Base-by-base conservation (phyloP, 2,329 filamentous ascomycete species). In the Metarhizium guizhouense region DNA sequence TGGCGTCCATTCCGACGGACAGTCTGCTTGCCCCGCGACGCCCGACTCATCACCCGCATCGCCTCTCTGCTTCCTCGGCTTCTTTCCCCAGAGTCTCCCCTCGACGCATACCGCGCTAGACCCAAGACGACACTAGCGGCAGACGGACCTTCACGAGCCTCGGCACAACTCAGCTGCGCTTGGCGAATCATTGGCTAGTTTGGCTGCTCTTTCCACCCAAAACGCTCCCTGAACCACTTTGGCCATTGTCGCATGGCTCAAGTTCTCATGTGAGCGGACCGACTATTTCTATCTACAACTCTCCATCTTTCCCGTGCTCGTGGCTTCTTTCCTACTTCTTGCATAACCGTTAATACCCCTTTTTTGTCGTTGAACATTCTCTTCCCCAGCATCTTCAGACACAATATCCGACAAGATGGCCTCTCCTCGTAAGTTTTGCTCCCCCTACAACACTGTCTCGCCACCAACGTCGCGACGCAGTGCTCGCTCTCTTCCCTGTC, bases 391-490 rank as follows among this genome's bases (percentile, higher is more conserved):
- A 47, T 2, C 25, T 30, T 20, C 6, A 6, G n/a, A 45, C 42
- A 20, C 8, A 51, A 7, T 30, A 30, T 25, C 49, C 40, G 51
- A 56, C 51, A 50, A 51, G 51, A 58, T 58, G 57, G 57, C 56
- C 49, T 56, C 58, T 52, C 52, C 61, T 55, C 60, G 60, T 62
- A 60, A 54, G 61, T 63, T 30, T 30, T 3, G 8, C 20, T 25
- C 38, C 16, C 16, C 11, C 16, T 45, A n/a, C 45, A 18, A 52
- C 18, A 1, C n/a, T 5, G 13, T 16, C 32, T 48, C 25, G 45
- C 45, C 43, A 45, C 32, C 50, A 34, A 47, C 18, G 34, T 48
- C 32, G 14, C 8, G 42, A 13, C 30, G 36, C 16, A 45, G 25
- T 10, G 14, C 20, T 47, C 43, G 5, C n/a, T 3, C 20, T 6